Evolutionary conservation across 352 stramenopile species (phyloP).

Genomic region (Phytophthora cactorum): DNA sequence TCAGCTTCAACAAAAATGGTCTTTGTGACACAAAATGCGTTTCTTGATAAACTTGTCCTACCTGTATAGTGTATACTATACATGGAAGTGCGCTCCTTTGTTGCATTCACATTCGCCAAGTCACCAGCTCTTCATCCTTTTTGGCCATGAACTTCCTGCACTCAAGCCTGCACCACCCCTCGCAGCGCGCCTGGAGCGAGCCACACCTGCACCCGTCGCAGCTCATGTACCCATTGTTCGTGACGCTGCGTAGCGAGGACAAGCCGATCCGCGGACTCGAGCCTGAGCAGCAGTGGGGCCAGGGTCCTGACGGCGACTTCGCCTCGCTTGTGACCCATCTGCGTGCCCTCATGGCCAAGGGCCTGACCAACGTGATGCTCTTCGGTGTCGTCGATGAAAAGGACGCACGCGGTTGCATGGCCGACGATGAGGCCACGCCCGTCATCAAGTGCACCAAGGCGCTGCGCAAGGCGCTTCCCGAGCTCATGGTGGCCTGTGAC

Average conservation of each 20-base stretch:
- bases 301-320: constrained; percentile 66
- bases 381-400: constrained; percentile 90
- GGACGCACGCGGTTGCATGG: constrained; percentile 76
- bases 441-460: constrained; percentile 77
- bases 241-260: constrained; percentile 76
- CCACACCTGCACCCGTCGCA: constrained; percentile 88
- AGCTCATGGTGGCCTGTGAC: constrained; percentile 86
- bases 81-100: background rate
- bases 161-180: constrained; percentile 82
- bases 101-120: constrained; percentile 24
- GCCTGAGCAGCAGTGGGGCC: constrained; percentile 88
- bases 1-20: constrained; percentile 30
- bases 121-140: constrained; percentile 14
- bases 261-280: constrained; percentile 79
- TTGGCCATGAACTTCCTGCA: constrained; percentile 57
- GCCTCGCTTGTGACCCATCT: constrained; percentile 78
- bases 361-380: constrained; percentile 87
- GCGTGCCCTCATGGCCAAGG: constrained; percentile 71
- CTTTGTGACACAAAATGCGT: background rate
- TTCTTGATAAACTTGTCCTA: no score
- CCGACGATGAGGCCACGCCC: constrained; percentile 74
- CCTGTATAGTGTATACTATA: no score
- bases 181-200: constrained; percentile 87
- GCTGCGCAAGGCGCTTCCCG: constrained; percentile 68
- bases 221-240: constrained; percentile 92